Conservation (phyloP, 2,329 filamentous ascomycete species). For the Pestalotiopsis sp. region DNA sequence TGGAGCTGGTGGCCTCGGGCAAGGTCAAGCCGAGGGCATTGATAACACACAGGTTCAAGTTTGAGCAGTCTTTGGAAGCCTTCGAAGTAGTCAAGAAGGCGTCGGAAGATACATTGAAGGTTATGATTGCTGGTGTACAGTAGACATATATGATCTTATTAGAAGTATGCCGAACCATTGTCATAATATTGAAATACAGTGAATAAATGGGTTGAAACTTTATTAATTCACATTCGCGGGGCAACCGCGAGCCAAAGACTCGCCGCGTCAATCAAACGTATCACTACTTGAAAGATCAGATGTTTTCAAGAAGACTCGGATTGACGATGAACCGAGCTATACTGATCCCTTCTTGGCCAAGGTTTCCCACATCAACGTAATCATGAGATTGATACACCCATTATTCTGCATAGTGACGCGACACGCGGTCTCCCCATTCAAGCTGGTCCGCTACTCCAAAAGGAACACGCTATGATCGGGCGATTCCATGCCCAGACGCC, state of each 20-base stretch:
- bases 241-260: too few species aligned
- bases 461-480: not conserved
- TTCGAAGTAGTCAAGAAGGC: slow-evolving; percentile 22
- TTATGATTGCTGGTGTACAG: slow-evolving; percentile 24
- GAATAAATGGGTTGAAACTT: too few species aligned
- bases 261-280: too few species aligned
- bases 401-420: not conserved
- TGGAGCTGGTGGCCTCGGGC: slow-evolving; percentile 51
- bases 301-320: too few species aligned
- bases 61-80: slow-evolving; percentile 22
- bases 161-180: not conserved
- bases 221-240: too few species aligned
- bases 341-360: too few species aligned
- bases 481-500: not conserved
- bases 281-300: too few species aligned
- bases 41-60: slow-evolving; percentile 39
- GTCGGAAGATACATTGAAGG: slow-evolving; percentile 23
- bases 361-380: not conserved
- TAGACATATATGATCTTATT: not conserved
- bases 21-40: slow-evolving; percentile 41
- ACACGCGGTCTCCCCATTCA: not conserved
- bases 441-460: not conserved
- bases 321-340: too few species aligned
- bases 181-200: too few species aligned
- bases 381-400: not conserved